A percentile compares a stretch with the other conserved stretches of the same genome.
Evolutionary conservation across 345 rosid species (phyloP).

Genomic region (Geranium rotundifolium): DNA sequence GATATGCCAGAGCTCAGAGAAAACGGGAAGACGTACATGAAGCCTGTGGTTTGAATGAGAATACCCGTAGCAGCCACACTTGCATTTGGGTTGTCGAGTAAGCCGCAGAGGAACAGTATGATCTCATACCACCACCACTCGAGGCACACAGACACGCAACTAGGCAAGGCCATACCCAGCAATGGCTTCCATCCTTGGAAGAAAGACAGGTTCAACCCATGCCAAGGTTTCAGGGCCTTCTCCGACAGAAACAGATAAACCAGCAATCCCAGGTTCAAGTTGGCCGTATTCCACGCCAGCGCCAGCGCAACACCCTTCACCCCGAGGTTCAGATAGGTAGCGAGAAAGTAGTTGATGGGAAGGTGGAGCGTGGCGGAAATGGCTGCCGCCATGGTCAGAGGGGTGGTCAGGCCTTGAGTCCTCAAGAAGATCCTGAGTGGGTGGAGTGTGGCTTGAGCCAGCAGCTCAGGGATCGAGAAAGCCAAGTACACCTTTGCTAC

Average conservation of each 20-base stretch:
- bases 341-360: slow-evolving; percentile 67
- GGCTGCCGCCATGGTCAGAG: slow-evolving; percentile 49
- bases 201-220: slow-evolving; percentile 37
- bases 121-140: slow-evolving; percentile 99
- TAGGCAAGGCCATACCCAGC: slow-evolving; percentile 51
- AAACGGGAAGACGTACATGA: slow-evolving; percentile 22
- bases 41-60: slow-evolving; percentile 24
- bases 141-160: slow-evolving; percentile 66
- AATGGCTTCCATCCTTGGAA: slow-evolving; percentile 71
- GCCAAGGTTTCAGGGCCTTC: slow-evolving; percentile 67
- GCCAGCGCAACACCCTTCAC: slow-evolving; percentile 67
- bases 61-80: slow-evolving; percentile 32
- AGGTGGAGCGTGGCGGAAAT: slow-evolving; percentile 53
- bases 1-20: slow-evolving; percentile 20
- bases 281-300: slow-evolving; percentile 60
- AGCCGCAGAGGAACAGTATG: slow-evolving; percentile 32
- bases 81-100: slow-evolving; percentile 17
- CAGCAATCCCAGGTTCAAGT: slow-evolving; percentile 55
- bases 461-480: slow-evolving; percentile 62
- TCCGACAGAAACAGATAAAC: slow-evolving; percentile 37
- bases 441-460: slow-evolving; percentile 70
- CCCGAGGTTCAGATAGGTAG: slow-evolving; percentile 41
- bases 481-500: slow-evolving; percentile 59
- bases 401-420: too few relatives aligned
- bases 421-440: slow-evolving; percentile 62